A percentile compares a stretch with the other conserved stretches of the same genome.
Conservation (phyloP, 805 yeast genomes). For the Candida germanica region DNA sequence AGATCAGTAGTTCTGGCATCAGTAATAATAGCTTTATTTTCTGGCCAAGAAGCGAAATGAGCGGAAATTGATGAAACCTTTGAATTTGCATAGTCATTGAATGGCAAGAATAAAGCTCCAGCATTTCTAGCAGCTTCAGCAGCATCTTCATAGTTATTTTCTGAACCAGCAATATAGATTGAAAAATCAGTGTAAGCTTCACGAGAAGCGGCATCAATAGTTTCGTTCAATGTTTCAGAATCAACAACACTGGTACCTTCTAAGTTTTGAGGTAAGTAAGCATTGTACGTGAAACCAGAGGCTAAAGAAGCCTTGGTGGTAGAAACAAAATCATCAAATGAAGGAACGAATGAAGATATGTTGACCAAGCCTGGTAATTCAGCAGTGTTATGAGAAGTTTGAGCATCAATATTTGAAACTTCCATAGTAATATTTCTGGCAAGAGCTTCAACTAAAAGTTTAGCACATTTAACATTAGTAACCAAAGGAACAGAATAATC, state of each 20-base stretch:
- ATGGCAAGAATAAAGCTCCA: conserved; percentile 79
- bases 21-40: conserved; percentile 77
- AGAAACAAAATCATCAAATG: conserved; percentile 62
- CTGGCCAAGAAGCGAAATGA: conserved; percentile 83
- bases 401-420: conserved; percentile 77
- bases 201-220: conserved; percentile 52
- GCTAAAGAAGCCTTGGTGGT: conserved; percentile 70
- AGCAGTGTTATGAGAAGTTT: conserved; percentile 81
- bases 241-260: conserved; percentile 65
- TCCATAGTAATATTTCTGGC: conserved; percentile 67
- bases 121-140: conserved; percentile 62
- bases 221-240: conserved; percentile 60
- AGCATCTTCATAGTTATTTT: conserved; percentile 58
- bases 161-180: conserved; percentile 79
- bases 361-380: conserved; percentile 85
- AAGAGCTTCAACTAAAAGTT: conserved; percentile 90
- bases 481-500: conserved; percentile 97
- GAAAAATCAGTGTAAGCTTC: conserved; percentile 79
- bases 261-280: conserved; percentile 70
- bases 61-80: conserved; percentile 77
- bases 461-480: conserved; percentile 96
- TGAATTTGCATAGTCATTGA: conserved; percentile 63
- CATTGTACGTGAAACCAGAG: conserved; percentile 85
- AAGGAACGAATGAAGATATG: conserved; percentile 74
- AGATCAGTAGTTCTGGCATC: conserved; percentile 90